Percentiles rank a stretch among this genome's conserved stretches.
Conservation (phyloP, 352 stramenopile species). For the Phytophthora brassicae region DNA sequence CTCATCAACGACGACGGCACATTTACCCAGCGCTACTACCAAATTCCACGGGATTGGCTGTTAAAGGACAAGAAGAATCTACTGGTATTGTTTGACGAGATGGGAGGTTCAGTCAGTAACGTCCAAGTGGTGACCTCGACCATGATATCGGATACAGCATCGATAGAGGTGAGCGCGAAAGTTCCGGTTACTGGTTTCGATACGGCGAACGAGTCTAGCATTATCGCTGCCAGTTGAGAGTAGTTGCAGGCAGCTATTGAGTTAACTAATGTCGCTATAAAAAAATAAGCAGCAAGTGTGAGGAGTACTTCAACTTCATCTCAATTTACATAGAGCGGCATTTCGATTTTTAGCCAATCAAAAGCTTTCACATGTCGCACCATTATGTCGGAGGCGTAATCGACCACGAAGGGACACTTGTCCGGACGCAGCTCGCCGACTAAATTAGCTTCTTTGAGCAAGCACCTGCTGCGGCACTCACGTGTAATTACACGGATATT, state of each 20-base stretch:
- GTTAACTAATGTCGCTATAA: too few relatives aligned
- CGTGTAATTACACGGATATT: too few relatives aligned
- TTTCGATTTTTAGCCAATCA: conserved; percentile 19
- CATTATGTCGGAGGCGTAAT: conserved; percentile 17
- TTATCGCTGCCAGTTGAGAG: conserved; percentile 12
- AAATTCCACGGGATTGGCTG: conserved; percentile 64
- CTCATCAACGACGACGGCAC: conserved; percentile 51
- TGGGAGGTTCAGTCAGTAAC: conserved; percentile 45
- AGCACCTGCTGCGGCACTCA: too few relatives aligned
- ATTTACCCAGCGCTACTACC: conserved; percentile 72
- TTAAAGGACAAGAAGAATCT: conserved; percentile 41
- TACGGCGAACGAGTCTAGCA: background rate
- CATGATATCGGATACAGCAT: conserved; percentile 38
- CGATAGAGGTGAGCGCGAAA: background rate
- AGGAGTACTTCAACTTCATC: conserved; percentile 14
- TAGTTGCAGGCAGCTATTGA: conserved; percentile 8
- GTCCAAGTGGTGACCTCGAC: conserved; percentile 57
- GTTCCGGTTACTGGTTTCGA: background rate
- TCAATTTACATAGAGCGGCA: too few relatives aligned
- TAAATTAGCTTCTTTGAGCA: background rate
- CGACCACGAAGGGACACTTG: conserved; percentile 4
- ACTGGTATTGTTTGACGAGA: conserved; percentile 64
- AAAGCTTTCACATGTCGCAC: conserved; percentile 10
- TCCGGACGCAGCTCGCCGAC: conserved; percentile 1
- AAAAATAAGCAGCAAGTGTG: conserved; percentile 18